Conservation (phyloP, 2,329 filamentous ascomycete genomes). For the Sordariomycetes sp. region DNA sequence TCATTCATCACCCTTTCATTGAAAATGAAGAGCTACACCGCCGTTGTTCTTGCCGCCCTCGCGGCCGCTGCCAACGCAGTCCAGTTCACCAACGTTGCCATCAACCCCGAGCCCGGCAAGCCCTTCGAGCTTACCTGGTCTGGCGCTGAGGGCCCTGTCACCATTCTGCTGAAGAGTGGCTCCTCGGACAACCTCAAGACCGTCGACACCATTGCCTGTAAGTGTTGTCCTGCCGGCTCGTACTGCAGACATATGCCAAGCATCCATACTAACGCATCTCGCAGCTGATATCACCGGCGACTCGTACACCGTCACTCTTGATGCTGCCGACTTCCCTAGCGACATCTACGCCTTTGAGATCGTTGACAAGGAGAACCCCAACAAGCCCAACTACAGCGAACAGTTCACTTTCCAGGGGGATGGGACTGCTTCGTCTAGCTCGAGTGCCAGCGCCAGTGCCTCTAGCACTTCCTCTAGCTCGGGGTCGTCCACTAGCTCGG, state of each 20-base stretch:
- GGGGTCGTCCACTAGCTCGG: background rate
- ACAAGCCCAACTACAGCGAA: constrained; percentile 27
- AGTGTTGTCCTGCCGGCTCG: constrained; percentile 15
- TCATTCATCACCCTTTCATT: constrained; percentile 3
- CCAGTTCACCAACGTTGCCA: constrained; percentile 20
- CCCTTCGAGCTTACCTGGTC: constrained; percentile 38
- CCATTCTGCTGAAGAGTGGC: constrained; percentile 42
- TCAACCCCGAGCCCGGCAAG: constrained; percentile 40
- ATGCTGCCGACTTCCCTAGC: constrained; percentile 16
- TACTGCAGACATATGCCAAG: background rate
- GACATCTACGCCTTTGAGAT: constrained; percentile 33
- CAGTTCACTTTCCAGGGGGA: constrained; percentile 21
- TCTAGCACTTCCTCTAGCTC: constrained; percentile 7
- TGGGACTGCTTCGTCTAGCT: constrained; percentile 7
- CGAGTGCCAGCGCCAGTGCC: constrained; percentile 1
- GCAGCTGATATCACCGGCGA: constrained; percentile 18
- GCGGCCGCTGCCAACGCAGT: constrained; percentile 34
- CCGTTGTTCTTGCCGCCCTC: constrained; percentile 36
- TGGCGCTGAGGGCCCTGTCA: constrained; percentile 27
- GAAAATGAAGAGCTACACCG: constrained; percentile 41
- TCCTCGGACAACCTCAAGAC: constrained; percentile 26
- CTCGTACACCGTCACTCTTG: constrained; percentile 24
- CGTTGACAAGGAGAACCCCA: constrained; percentile 18
- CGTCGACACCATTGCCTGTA: constrained; percentile 33
- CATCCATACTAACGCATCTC: background rate